Conservation (phyloP, 2,329 filamentous ascomycete genomes). For the Colletotrichum cordylinicola region DNA sequence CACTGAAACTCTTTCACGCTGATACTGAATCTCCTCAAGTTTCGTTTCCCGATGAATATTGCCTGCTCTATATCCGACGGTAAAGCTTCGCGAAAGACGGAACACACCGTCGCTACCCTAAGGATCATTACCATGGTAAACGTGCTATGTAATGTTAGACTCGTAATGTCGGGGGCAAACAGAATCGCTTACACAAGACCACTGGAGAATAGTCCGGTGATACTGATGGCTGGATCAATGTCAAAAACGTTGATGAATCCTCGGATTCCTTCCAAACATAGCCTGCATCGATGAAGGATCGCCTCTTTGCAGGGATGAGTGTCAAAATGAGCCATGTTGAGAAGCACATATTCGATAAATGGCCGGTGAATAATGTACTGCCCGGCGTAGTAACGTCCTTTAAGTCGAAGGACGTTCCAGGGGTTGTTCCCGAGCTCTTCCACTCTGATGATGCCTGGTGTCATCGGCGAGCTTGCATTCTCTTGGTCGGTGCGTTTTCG, state of each 20-base stretch:
- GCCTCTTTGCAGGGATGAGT: conserved; percentile 26
- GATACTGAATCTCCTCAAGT: conserved; percentile 25
- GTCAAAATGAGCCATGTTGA: conserved; percentile 29
- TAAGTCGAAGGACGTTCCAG: conserved; percentile 33
- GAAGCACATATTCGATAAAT: conserved; percentile 31
- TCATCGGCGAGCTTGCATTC: background rate
- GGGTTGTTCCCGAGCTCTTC: conserved; percentile 30
- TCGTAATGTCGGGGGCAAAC: accelerated
- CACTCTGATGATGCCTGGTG: conserved; percentile 12
- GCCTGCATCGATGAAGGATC: conserved; percentile 26
- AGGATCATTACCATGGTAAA: conserved; percentile 31
- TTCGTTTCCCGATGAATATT: conserved; percentile 24
- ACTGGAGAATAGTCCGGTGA: conserved; percentile 32
- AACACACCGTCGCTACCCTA: conserved; percentile 23
- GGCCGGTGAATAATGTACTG: conserved; percentile 36
- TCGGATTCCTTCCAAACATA: conserved; percentile 29
- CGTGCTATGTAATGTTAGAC: conserved; percentile 19
- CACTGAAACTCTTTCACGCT: conserved; percentile 28
- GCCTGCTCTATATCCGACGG: conserved; percentile 24
- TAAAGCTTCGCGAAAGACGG: conserved; percentile 19
- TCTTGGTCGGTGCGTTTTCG: background rate
- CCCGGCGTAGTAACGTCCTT: conserved; percentile 33
- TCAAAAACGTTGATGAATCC: conserved; percentile 34
- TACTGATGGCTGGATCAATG: conserved; percentile 26
- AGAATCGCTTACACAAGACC: conserved; percentile 32